These are phyloP conservation scores for Leccinellum luteum DNA, from an alignment of 768 basidiomycete species.

Conservation along the genomic window DNA sequence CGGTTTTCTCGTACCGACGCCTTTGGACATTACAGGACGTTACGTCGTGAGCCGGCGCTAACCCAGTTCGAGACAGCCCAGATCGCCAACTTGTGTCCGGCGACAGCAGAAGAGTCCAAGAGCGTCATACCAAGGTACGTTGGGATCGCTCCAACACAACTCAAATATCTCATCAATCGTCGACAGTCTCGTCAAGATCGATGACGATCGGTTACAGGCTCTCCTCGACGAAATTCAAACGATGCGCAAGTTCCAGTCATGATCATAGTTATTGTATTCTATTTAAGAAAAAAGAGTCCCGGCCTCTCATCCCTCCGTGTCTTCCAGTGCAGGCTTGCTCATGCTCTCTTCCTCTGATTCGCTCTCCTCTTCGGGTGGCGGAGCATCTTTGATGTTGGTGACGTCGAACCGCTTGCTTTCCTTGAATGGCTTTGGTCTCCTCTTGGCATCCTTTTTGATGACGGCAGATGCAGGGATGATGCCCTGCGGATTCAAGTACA, in stretches of 20 bases:
- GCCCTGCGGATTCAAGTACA: constrained; percentile 75
- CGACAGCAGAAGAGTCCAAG: constrained; percentile 86
- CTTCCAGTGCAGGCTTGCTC: constrained; percentile 44
- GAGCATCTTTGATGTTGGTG: constrained; percentile 40
- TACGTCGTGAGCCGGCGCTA: constrained; percentile 73
- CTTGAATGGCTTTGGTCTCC: constrained; percentile 58
- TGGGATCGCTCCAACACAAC: background rate
- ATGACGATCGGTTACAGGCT: constrained; percentile 81
- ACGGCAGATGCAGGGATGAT: constrained; percentile 70
- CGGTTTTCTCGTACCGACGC: background rate
- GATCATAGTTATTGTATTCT: constrained; percentile 20
- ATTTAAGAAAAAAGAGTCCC: background rate
- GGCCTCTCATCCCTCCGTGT: constrained; percentile 44
- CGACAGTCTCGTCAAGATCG: constrained; percentile 71
- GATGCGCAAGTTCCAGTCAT: constrained; percentile 87
- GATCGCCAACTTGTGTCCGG: constrained; percentile 88
- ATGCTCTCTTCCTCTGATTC: constrained; percentile 44
- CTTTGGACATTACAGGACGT: constrained; percentile 48
- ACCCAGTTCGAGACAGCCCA: constrained; percentile 93
- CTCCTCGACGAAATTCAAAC: constrained; percentile 87
- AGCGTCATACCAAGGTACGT: constrained; percentile 83
- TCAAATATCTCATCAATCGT: background rate
- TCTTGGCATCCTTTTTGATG: constrained; percentile 52
- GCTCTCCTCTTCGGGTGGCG: constrained; percentile 34
- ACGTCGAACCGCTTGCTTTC: constrained; percentile 69